Evolutionary conservation across 306 rosid species (phyloP), one percentile per base, ranked within the genome.

Genomic region (Fragaria nilgerrensis): DNA sequence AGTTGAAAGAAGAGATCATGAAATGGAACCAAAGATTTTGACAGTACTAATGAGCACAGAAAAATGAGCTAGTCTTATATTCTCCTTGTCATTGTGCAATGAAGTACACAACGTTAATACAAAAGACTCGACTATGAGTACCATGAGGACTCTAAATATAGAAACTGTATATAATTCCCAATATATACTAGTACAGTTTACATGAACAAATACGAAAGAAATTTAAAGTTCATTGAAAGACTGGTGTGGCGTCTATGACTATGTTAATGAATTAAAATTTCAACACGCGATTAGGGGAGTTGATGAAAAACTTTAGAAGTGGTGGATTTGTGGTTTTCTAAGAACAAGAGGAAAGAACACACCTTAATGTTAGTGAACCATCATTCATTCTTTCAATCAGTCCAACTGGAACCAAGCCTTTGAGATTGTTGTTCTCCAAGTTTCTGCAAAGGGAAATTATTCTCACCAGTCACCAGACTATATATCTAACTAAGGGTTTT

Each of bases 331-430:
- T 48, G 53, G 53, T 48, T 16, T 48, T 48, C 9, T 15, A 48
- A 55, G 12, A 55, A 37, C 5, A 67, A 25, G 17, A 14, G 3
- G 16, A 4, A 34, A 59, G 0, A 39, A 49, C 83, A 55, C 39
- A 85, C 96, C 90, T 84, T 69, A 83, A 72, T 25, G 72, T 49
- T 43, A 90, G 75, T n/a, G 29, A 56, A n/a, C 90, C 85, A 64
- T 77, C 75, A 1, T 72, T 73, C 58, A 63, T 58, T 81, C 76
- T 85, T 68, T 84, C 82, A 23, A 11, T 43, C n/a, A 88, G 89
- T 55, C 45, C 48, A 44, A 64, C 12, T 20, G 90, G 89, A 79
- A 86, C 53, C 27, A 77, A 34, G 76, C 89, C 81, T 3, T 76
- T 80, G 80, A 87, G 84, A 29, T 39, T 85, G 83, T 88, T 90